These are phyloP conservation scores for Phalaenopsis equestris DNA, from an alignment of 106 monocot genomes.

Conservation along the genomic window DNA sequence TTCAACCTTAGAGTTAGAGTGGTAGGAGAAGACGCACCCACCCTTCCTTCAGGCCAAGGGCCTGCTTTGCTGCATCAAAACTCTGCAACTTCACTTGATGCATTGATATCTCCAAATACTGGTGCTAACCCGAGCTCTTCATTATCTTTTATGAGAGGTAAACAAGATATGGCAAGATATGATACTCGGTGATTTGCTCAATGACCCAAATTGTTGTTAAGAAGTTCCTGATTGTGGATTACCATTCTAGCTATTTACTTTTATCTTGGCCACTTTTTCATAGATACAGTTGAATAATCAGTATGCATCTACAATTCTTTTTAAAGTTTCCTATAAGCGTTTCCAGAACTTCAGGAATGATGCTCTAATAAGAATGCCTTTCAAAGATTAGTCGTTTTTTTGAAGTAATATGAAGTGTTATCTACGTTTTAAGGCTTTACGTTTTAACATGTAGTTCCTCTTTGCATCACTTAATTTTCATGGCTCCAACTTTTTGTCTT, in stretches of 20 bases:
- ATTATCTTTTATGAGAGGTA: slow-evolving; percentile 89
- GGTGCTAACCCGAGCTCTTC: slow-evolving; percentile 73
- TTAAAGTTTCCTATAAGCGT: neutral
- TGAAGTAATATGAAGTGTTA: neutral
- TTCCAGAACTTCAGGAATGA: neutral
- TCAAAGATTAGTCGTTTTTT: neutral
- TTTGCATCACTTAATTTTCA: neutral
- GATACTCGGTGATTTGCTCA: neutral
- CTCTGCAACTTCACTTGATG: slow-evolving; percentile 64
- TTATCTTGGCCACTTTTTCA: neutral
- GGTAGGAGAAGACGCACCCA: slow-evolving; percentile 58
- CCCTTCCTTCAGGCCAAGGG: slow-evolving; percentile 20
- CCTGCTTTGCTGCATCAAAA: slow-evolving; percentile 54
- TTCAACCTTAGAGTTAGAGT: slow-evolving; percentile 85
- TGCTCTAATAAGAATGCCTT: neutral
- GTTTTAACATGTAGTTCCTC: neutral
- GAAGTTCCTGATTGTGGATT: neutral
- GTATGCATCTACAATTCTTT: neutral
- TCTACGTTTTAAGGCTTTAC: neutral
- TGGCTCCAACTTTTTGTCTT: neutral
- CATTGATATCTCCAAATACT: slow-evolving; percentile 49
- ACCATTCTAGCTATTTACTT: neutral
- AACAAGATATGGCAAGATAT: neutral
- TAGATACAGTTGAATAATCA: neutral
- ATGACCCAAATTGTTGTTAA: neutral